Base-by-base conservation (phyloP, 768 basidiomycete species). In the Podaxis sp. region DNA sequence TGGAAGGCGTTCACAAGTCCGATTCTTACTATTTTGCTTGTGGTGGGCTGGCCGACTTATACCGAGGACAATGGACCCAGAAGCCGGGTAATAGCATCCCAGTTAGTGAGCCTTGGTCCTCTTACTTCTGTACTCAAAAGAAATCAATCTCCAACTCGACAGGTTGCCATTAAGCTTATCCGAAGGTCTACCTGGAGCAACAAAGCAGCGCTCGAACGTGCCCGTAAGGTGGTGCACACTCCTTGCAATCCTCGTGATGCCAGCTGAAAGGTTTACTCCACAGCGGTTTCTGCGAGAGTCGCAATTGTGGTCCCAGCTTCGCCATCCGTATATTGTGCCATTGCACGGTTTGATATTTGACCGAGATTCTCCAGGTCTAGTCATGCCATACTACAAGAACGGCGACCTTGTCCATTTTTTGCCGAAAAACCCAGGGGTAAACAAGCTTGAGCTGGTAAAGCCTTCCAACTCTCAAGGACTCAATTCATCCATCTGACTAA, bases 371-470 rank as follows among this genome's bases (percentile, higher is more conserved):
- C 59, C 64, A 6, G 64, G 66, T 22, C 55, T 68, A 15, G 59
- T 68, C 1, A 65, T 56, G 39, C 66, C 68, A 2, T 68, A 65
- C 55, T 68, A 67, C 44, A 33, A 38, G 6, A 66, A 63, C 26
- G 66, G 66, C 4, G 63, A 68, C 38, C 59, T 68, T 24, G 17
- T 58, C 4, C 56, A 59, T 2, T 30, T 30, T 30, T 30, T 30
- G 6, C 28, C 6, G 1, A 30, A 7, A 30, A 30, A 30, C 6
- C 28, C 28, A 30, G 28, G 28, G 28, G 28, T 30, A 7, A 7
- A 7, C 63, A 90, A 77, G 71, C 28, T 61, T 44, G 19, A 55
- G 11, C 59, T 68, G 33, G 67, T 65, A 44, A 33, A 39, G 28
- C 30, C 9, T 46, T 19, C 19, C 19, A 19, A 46, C 1, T 17